Conservation (phyloP, 257 asterid genomes). For the Fraxinus pennsylvanica region DNA sequence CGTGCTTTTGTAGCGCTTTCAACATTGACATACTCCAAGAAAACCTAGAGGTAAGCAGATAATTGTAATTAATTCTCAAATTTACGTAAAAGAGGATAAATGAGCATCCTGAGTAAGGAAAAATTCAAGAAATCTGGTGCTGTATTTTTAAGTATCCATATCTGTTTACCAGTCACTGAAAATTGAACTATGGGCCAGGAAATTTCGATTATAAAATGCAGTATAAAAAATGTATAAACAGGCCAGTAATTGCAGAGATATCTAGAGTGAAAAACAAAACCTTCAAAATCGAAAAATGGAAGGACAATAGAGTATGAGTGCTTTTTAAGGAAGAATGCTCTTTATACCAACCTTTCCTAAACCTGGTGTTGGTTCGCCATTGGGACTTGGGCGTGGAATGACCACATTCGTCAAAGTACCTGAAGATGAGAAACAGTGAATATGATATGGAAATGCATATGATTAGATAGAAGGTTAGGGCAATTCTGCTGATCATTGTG, state of each 20-base stretch:
- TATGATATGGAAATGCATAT: background rate
- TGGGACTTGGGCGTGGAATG: constrained; percentile 81
- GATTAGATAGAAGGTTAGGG: background rate
- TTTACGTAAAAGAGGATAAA: background rate
- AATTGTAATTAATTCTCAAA: too few species aligned
- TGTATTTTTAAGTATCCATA: background rate
- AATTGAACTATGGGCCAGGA: background rate
- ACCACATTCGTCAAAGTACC: constrained; percentile 73
- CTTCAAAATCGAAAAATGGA: background rate
- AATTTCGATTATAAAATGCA: background rate
- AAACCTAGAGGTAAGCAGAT: constrained; percentile 44
- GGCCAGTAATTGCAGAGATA: background rate
- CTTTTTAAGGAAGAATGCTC: background rate
- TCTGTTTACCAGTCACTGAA: background rate
- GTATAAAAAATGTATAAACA: too few species aligned
- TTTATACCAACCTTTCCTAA: constrained; percentile 75
- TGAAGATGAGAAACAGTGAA: constrained; percentile 30
- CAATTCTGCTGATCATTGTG: constrained; percentile 29
- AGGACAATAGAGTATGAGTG: background rate
- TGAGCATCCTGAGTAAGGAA: background rate
- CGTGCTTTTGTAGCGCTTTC: constrained; percentile 68
- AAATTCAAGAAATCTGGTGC: background rate
- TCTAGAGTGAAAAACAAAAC: background rate
- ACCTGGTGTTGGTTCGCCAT: constrained; percentile 70
- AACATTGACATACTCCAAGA: constrained; percentile 62